Percentiles rank a stretch among this genome's conserved stretches.
Conservation (phyloP, 1,139 yeast genomes). For the Saccharomyces hybrid region DNA sequence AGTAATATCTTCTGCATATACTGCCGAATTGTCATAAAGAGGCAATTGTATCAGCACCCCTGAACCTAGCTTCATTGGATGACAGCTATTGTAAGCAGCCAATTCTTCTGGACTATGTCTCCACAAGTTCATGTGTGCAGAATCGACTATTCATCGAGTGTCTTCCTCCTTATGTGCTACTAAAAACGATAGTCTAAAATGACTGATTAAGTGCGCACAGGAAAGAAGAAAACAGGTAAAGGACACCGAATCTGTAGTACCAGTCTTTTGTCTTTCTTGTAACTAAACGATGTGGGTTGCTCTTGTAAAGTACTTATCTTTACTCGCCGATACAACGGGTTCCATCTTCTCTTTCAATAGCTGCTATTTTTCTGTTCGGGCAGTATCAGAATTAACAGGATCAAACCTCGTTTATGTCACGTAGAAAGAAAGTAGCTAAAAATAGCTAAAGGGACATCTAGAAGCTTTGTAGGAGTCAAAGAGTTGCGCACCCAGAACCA, state of each 20-base stretch:
- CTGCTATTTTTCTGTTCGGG: slow-evolving; percentile 5
- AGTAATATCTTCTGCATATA: slow-evolving; percentile 14
- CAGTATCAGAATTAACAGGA: slow-evolving; percentile 1
- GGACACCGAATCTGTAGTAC: not conserved
- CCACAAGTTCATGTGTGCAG: not conserved
- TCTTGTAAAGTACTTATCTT: not conserved
- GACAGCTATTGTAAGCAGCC: slow-evolving; percentile 18
- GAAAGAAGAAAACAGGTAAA: not conserved
- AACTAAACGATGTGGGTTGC: not conserved
- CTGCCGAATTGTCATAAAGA: slow-evolving; percentile 7
- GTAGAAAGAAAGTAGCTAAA: not conserved
- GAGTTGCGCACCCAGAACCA: not conserved
- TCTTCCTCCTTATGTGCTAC: not conserved
- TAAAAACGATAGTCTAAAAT: not conserved
- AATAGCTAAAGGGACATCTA: not conserved
- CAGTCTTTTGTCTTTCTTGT: not conserved
- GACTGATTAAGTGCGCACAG: not conserved
- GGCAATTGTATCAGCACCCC: slow-evolving; percentile 20
- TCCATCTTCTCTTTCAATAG: not conserved
- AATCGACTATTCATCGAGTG: not conserved
- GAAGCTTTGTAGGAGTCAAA: not conserved
- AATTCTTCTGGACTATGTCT: not conserved
- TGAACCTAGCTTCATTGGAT: slow-evolving; percentile 14
- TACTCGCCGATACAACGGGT: not conserved
- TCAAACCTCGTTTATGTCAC: not conserved